phyloP scores from a whole-genome alignment of 371 early-diverging fungal species.

The Apophysomyces elegans region DNA sequence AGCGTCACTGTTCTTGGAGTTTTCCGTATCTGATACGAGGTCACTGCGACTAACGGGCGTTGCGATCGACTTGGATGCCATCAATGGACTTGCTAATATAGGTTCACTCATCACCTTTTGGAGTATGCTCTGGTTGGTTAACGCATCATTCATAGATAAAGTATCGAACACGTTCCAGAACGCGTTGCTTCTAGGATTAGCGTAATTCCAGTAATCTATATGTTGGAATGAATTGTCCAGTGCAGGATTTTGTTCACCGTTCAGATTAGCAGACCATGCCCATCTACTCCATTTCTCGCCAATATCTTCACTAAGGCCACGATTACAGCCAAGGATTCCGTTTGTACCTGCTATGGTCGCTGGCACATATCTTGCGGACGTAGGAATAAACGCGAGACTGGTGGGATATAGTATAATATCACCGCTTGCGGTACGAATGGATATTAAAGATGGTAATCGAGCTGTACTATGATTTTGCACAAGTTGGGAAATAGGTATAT shows the following conservation, averaged over 20 bases:
- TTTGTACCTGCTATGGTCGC: conserved; percentile 38
- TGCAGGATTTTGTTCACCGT: not conserved
- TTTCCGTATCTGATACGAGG: not conserved
- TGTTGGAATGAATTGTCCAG: not conserved
- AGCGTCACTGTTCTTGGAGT: not conserved
- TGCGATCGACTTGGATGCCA: conserved; percentile 38
- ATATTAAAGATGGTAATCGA: conserved; percentile 21
- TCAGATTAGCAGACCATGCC: conserved; percentile 33
- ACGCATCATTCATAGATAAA: conserved; percentile 20
- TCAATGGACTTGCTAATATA: conserved; percentile 33
- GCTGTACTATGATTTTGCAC: not conserved
- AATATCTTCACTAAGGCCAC: conserved; percentile 44
- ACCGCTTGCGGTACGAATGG: conserved; percentile 26
- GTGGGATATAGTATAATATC: conserved; percentile 37
- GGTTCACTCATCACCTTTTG: conserved; percentile 38
- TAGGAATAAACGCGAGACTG: conserved; percentile 35
- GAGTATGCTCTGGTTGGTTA: conserved; percentile 26
- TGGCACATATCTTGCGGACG: conserved; percentile 31
- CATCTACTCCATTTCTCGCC: conserved; percentile 48
- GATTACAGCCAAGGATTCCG: conserved; percentile 36
- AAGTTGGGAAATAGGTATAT: conserved; percentile 31
- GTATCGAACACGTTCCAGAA: conserved; percentile 14
- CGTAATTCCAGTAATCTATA: conserved; percentile 31
- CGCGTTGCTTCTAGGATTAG: conserved; percentile 9
- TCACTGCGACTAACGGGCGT: conserved; percentile 15